A percentile compares a stretch with the other conserved stretches of the same genome.
Conservation (phyloP, 1,284 basidiomycete species). For the Boletus nobilissimus region DNA sequence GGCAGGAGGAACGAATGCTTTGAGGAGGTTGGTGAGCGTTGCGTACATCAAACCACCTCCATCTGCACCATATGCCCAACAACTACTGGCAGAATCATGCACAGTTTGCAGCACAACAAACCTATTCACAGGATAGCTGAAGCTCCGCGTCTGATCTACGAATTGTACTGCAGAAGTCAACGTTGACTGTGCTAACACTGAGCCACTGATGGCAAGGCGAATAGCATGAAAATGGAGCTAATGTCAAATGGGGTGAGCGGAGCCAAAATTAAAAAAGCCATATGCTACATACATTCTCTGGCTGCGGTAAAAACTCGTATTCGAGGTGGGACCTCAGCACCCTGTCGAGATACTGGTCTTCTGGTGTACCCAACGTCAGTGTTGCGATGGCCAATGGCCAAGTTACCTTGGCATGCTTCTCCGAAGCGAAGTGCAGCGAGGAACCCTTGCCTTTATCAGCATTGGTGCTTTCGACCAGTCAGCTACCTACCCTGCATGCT, state of each 20-base stretch:
- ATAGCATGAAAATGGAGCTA: too few relatives aligned
- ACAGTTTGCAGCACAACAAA: not conserved
- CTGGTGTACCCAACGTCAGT: not conserved
- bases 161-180: not conserved
- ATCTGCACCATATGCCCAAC: not conserved
- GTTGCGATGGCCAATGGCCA: not conserved
- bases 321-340: not conserved
- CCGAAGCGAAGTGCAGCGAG: not conserved
- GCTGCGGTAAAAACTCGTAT: not conserved
- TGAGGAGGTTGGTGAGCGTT: not conserved
- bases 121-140: not conserved
- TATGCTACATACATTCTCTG: not conserved
- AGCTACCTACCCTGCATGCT: not conserved
- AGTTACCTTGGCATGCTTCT: not conserved
- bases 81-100: not conserved
- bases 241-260: too few relatives aligned
- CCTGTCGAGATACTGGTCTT: not conserved
- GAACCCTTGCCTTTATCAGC: not conserved
- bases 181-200: too few relatives aligned
- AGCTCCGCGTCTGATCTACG: not conserved
- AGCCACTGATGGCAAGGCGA: not conserved
- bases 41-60: not conserved
- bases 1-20: not conserved
- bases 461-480: not conserved
- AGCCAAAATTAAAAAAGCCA: too few relatives aligned